Base-by-base conservation (phyloP, 2,329 filamentous ascomycete species). In the Gaeumannomyces sp. region DNA sequence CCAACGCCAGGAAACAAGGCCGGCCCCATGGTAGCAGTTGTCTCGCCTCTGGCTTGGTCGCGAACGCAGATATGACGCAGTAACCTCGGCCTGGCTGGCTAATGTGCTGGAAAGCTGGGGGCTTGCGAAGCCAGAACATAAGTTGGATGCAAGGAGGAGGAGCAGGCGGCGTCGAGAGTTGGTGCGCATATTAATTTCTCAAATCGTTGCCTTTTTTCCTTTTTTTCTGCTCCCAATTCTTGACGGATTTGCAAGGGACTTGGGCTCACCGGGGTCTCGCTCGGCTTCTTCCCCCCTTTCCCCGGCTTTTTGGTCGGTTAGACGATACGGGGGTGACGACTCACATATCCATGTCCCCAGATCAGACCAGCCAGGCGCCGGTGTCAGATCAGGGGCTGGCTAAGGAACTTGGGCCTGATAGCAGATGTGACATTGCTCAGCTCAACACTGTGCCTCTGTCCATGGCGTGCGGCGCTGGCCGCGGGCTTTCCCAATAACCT, bases 351-450 rank as follows among this genome's bases (percentile, higher is more conserved):
- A n/a, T 22, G 45, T 25, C 45, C 45, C 45, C 45, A 53, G 45
- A 53, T 53, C 45, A 53, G 45, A n/a, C 45, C 45, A 53, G 45
- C 45, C 19, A 25, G 45, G 45, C 45, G 45, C 45, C 45, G 45
- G 45, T 53, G 45, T 53, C 45, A 53, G 45, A 53, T 53, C 45
- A 53, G 45, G 45, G 45, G 45, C 45, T 53, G 45, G 45, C 45
- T 53, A 22, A 53, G 19, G 19, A 11, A 45, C 38, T n/a, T 25
- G 45, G 45, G 45, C 45, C 45, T 53, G 45, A 25, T 53, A 53
- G 45, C 45, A 53, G 22, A 53, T 53, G 45, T 53, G 45, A 53
- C 45, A 53, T 11, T 53, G 45, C 45, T 53, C 45, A 53, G 45
- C 45, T 53, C 45, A 16, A 45, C 14, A 4, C 22, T 50, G 45